A percentile compares a stretch with the other conserved stretches of the same genome.
These are phyloP conservation scores for Chaetomium sp. DNA, from an alignment of 2,329 filamentous ascomycete genomes.

Conservation along the genomic window DNA sequence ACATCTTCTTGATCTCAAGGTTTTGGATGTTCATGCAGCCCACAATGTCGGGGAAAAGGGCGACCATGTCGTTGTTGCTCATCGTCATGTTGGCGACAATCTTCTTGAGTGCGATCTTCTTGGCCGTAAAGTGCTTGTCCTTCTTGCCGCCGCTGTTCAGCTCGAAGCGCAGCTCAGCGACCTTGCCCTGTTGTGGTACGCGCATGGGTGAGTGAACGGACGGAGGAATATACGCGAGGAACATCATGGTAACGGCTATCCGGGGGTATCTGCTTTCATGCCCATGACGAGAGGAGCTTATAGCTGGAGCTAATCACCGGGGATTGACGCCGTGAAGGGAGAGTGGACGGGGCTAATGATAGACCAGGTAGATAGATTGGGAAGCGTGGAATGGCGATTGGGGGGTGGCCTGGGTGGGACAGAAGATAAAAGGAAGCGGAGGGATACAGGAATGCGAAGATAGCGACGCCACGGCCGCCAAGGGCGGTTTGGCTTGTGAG, in stretches of 20 bases:
- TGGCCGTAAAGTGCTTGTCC: constrained; percentile 90
- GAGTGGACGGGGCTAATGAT: constrained; percentile 6
- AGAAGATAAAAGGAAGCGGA: not conserved
- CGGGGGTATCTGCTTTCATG: not conserved
- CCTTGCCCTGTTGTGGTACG: constrained; percentile 76
- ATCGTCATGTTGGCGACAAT: constrained; percentile 99
- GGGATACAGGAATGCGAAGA: not conserved
- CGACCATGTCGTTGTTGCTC: constrained; percentile 99
- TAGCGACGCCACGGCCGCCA: constrained; percentile 2
- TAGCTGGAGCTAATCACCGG: too few relatives aligned
- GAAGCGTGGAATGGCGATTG: not conserved
- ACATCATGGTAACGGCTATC: constrained; percentile 37
- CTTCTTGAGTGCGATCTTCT: constrained; percentile 98
- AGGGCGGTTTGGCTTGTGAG: constrained; percentile 4
- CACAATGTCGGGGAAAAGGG: constrained; percentile 90
- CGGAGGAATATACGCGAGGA: constrained; percentile 47
- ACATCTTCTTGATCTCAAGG: constrained; percentile 99
- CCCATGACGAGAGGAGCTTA: too few relatives aligned
- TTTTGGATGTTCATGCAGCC: constrained; percentile 91
- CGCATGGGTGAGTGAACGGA: constrained; percentile 46
- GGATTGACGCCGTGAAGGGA: too few relatives aligned
- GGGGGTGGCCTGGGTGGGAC: not conserved
- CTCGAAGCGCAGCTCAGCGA: constrained; percentile 91
- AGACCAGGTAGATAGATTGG: not conserved
- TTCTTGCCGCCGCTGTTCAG: constrained; percentile 92